A percentile compares a stretch with the other conserved stretches of the same genome.
Conservation (phyloP, 805 yeast genomes). For the Zygotorulaspora danielsina region DNA sequence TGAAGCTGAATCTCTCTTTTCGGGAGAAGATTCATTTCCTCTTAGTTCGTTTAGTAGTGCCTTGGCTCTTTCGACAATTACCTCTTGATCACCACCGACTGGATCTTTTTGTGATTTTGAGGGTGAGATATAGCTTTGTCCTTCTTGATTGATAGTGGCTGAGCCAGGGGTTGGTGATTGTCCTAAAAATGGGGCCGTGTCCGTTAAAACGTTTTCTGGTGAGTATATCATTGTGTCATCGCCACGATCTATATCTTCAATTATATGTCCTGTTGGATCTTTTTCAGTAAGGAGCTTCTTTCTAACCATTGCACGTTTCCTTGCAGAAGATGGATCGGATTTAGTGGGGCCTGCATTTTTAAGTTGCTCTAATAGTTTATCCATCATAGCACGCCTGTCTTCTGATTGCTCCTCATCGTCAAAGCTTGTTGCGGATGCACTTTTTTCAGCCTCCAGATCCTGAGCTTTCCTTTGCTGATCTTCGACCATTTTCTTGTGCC, state of each 20-base stretch:
- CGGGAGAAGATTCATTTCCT: conserved; percentile 30
- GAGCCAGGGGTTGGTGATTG: conserved; percentile 8
- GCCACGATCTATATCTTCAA: conserved; percentile 22
- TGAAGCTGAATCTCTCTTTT: conserved; percentile 20
- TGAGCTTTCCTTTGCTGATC: conserved; percentile 32
- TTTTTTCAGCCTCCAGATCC: conserved; percentile 18
- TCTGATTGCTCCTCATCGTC: conserved; percentile 18
- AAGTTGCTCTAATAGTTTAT: conserved; percentile 76
- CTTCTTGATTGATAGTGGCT: not conserved
- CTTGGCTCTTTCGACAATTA: conserved; percentile 50
- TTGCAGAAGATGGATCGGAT: conserved; percentile 73
- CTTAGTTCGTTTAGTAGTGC: conserved; percentile 59
- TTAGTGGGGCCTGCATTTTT: conserved; percentile 79
- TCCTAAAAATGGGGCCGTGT: not conserved
- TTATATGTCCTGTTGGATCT: conserved; percentile 13
- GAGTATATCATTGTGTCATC: conserved; percentile 32
- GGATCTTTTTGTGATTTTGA: conserved; percentile 1
- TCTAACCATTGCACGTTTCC: conserved; percentile 74
- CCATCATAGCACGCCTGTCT: conserved; percentile 59
- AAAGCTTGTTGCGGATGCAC: conserved; percentile 5
- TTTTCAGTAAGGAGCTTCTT: conserved; percentile 44
- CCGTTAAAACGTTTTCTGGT: conserved; percentile 19
- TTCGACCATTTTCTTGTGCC: conserved; percentile 55
- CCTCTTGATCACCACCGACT: conserved; percentile 25
- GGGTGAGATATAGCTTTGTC: not conserved